Base-by-base conservation (phyloP, 2,329 filamentous ascomycete species). In the Diaporthe batatas region DNA sequence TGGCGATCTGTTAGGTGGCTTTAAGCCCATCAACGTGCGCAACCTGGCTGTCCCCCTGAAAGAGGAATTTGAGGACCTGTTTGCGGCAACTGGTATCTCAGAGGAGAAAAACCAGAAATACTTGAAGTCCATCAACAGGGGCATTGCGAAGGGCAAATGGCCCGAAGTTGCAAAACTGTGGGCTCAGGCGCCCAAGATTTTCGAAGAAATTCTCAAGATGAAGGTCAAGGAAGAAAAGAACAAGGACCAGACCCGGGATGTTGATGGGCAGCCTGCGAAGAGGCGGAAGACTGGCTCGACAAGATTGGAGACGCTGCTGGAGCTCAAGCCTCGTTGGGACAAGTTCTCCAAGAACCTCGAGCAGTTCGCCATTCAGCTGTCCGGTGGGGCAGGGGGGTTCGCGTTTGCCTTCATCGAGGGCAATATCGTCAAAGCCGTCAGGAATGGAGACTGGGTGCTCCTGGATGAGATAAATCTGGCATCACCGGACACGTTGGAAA, bases 381-480 rank as follows among this genome's bases (percentile, higher is more conserved):
- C 92, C 70, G 90, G 92, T 78, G 87, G 94, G 71, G 90, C 91
- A 49, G 89, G 94, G 77, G 89, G 87, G 2, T 97, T 98, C 81
- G 94, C 96, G 0, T 99, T 99, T 82, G 94, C 94, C 0, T 99
- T 99, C 79, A 90, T 98, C 0, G 96, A 99, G 82, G 96, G 96
- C 75, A 98, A 97, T 78, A 93, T 99, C 75, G 93, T 99, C 72
- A 97, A 97, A 83, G 96, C 97, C n/a, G 91, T 96, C 32, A 90
- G 96, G 53, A 98, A 98, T 79, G 96, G 96, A 10, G 95, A 98
- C 81, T 99, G 96, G 96, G 93, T 99, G 36, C 87, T 99, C 23
- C 88, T 98, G 34, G 96, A 99, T 80, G 96, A 99, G 82, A 97
- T 99, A 79, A 99, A 99, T 80, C 84, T 99, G 75, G 96, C 96